Conservation (phyloP, 345 rosid genomes). For the Eucalyptus albens region DNA sequence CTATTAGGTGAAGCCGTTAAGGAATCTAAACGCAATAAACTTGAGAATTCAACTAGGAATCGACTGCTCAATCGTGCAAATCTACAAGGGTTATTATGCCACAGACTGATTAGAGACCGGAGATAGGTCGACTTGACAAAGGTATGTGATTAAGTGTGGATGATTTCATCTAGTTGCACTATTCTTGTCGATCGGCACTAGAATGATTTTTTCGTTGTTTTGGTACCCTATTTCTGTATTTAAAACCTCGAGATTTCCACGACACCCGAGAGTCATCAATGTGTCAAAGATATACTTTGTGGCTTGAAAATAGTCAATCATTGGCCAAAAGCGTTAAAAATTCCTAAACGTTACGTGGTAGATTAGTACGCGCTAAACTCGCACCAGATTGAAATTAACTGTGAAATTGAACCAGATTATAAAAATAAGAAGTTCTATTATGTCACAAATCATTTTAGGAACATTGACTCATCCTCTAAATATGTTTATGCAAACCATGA, state of each 20-base stretch:
- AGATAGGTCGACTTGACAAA: rapidly evolving
- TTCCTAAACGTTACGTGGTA: rapidly evolving
- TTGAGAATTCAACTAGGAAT: no score
- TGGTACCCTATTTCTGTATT: rapidly evolving
- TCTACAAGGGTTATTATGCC: rapidly evolving
- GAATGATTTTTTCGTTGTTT: rapidly evolving
- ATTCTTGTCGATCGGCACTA: no score
- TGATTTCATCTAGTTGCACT: no score
- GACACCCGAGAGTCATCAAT: rapidly evolving
- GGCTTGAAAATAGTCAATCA: no score
- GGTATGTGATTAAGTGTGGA: no score
- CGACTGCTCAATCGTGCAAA: rapidly evolving
- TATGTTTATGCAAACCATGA: rapidly evolving
- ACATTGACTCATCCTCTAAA: rapidly evolving
- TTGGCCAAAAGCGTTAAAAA: rapidly evolving
- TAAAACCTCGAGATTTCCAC: rapidly evolving
- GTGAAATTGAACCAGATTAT: rapidly evolving
- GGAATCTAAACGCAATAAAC: no score
- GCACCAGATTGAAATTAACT: no score
- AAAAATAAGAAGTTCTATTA: rapidly evolving
- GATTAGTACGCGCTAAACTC: rapidly evolving
- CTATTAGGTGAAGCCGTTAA: no score
- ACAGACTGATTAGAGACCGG: rapidly evolving
- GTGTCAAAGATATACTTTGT: no score
- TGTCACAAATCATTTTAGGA: no score